phyloP scores from a whole-genome alignment of 805 yeast genomes.

The Naumovozyma dairenensis region DNA sequence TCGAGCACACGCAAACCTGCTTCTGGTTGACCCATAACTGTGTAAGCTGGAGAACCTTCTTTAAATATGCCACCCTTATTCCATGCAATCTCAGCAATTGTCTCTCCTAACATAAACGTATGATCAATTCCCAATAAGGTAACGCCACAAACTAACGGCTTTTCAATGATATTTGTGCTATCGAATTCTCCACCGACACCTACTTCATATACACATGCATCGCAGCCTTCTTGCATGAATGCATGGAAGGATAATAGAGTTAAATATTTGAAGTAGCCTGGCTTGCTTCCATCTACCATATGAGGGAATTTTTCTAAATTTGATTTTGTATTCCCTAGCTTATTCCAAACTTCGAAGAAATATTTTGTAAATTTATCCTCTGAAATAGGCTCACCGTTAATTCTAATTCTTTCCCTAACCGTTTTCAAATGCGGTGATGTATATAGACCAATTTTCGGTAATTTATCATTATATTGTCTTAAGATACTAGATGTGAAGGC shows the following conservation, averaged over 20 bases:
- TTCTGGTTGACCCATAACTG: conserved; percentile 49
- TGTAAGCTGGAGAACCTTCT: conserved; percentile 50
- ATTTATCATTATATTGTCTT: conserved; percentile 40
- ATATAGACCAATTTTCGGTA: conserved; percentile 71
- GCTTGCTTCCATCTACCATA: conserved; percentile 65
- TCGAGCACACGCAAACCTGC: conserved; percentile 46
- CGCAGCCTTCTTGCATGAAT: conserved; percentile 79
- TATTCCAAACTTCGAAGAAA: conserved; percentile 92
- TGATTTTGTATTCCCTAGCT: conserved; percentile 47
- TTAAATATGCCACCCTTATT: conserved; percentile 93
- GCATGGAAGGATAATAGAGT: conserved; percentile 87
- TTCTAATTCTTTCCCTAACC: conserved; percentile 83
- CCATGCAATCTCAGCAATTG: conserved; percentile 88
- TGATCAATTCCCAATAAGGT: conserved; percentile 88
- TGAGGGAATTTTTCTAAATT: conserved; percentile 55
- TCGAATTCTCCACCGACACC: conserved; percentile 98
- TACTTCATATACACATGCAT: conserved; percentile 91
- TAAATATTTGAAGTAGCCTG: conserved; percentile 86
- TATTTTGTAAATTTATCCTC: conserved; percentile 76
- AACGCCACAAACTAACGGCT: conserved; percentile 80
- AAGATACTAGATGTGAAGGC: conserved; percentile 84
- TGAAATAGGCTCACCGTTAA: conserved; percentile 76
- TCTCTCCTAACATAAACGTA: conserved; percentile 73
- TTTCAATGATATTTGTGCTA: conserved; percentile 79
- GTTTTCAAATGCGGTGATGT: conserved; percentile 93